phyloP scores from a whole-genome alignment of 2,329 filamentous ascomycete species.

The Phialophora tarda region DNA sequence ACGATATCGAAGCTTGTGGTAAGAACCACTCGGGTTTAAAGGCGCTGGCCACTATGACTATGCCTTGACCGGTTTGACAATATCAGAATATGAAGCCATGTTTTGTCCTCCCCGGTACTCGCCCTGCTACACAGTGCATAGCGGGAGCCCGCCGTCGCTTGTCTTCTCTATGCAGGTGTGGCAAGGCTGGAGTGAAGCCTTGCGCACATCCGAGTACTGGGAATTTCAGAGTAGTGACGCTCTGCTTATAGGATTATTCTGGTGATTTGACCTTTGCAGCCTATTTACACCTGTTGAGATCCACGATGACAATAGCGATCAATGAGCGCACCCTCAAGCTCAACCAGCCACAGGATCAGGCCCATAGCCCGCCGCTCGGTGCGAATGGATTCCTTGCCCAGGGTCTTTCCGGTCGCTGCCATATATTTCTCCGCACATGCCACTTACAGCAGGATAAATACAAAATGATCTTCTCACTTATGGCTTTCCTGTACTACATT shows the following conservation, averaged over 20 bases:
- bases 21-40: background rate
- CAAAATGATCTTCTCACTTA: background rate
- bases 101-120: background rate
- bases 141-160: background rate
- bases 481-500: background rate
- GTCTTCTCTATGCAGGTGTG: background rate
- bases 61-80: background rate
- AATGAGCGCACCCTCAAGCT: background rate
- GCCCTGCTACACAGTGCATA: background rate
- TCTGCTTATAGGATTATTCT: background rate
- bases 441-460: constrained; percentile 2
- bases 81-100: background rate
- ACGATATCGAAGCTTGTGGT: constrained; percentile 27
- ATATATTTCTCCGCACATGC: constrained; percentile 3
- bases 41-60: constrained; percentile 1
- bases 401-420: constrained; percentile 8
- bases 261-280: background rate
- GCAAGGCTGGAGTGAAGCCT: constrained; percentile 15
- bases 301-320: background rate
- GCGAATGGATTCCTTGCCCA: constrained; percentile 4
- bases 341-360: background rate
- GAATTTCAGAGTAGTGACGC: background rate
- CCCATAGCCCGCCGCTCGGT: background rate
- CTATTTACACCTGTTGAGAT: background rate
- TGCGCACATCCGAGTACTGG: background rate